Evolutionary conservation across 106 monocot genomes (phyloP), one percentile per base, ranked within the genome.

Genomic region (Chionographis japonica): DNA sequence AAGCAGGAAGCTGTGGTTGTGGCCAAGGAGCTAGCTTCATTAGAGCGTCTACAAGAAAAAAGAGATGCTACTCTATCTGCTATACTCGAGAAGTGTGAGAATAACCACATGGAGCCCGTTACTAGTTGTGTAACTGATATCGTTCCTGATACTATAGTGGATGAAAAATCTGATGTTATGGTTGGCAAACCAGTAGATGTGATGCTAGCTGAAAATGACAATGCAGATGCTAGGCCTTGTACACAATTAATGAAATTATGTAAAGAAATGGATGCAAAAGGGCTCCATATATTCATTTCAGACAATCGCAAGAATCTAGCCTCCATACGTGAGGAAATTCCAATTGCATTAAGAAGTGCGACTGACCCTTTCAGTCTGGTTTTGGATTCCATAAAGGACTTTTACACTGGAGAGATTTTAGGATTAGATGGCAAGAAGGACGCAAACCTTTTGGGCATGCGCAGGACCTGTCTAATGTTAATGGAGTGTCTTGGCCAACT

Each of bases 381-480:
- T 42, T 73, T 95, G 72, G 73, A 79, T 50, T 91, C 86, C 11
- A 67, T 95, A 66, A 88, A 88, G 68, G 85, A 86, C 66, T 95
- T 91, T 63, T 88, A 95, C 69, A 61, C 82, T 37, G 81, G 81
- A n/a, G 94, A 94, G 38, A 74, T 66, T 58, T 18, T 85, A 56
- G 68, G 80, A 20, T 50, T 78, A 37, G 85, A 88, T 68, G 91
- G 91, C 20, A 95, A 95, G 72, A 95, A 95, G 68, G 95, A 95
- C 77, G 88, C 84, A 9, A 78, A 59, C 67, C 78, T 95, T 55
- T 65, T 95, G 77, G 95, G 95, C 41, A 15, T 88, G 14, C 83
- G 91, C 4, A 90, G 94, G 68, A 94, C 94, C 49, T 91, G 94
- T 67, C 74, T 94, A 20, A 94, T 90, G 94, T 68, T 91, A 67